Evolutionary conservation across 2,329 filamentous ascomycete species (phyloP).

Genomic region (Dothistroma septosporum): DNA sequence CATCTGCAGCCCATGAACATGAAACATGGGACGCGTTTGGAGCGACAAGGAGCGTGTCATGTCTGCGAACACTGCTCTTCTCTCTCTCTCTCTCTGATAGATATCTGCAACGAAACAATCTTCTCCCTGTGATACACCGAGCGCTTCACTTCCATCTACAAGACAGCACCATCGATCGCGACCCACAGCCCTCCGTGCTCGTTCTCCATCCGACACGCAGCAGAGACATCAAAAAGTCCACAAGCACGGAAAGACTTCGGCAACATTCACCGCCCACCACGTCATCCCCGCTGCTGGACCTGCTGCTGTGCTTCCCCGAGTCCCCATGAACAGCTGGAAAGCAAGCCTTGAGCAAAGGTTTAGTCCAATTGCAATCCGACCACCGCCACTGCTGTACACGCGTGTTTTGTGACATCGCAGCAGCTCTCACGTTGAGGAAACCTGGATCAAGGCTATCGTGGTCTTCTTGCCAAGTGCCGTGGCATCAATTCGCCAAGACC

Average conservation of each 20-base stretch:
- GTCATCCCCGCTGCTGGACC: background rate
- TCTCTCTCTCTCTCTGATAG: no score
- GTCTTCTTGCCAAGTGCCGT: background rate
- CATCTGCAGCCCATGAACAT: background rate
- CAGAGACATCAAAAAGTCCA: background rate
- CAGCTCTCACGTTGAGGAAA: background rate
- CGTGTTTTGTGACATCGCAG: background rate
- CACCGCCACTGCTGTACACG: background rate
- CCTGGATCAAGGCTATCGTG: no score
- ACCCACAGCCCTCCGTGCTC: no score
- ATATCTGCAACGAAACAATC: background rate
- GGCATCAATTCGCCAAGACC: background rate
- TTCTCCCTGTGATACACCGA: background rate
- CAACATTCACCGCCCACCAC: background rate
- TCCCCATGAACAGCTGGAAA: background rate
- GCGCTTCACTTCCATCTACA: background rate
- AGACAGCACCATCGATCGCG: background rate
- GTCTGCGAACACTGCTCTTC: background rate
- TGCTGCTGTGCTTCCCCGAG: background rate
- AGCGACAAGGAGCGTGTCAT: background rate
- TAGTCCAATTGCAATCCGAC: background rate
- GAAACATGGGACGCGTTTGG: background rate
- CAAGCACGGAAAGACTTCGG: background rate
- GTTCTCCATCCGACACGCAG: background rate
- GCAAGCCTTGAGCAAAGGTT: background rate